These are phyloP conservation scores for Colletotrichum sp. DNA, from an alignment of 2,329 filamentous ascomycete genomes.

Conservation along the genomic window DNA sequence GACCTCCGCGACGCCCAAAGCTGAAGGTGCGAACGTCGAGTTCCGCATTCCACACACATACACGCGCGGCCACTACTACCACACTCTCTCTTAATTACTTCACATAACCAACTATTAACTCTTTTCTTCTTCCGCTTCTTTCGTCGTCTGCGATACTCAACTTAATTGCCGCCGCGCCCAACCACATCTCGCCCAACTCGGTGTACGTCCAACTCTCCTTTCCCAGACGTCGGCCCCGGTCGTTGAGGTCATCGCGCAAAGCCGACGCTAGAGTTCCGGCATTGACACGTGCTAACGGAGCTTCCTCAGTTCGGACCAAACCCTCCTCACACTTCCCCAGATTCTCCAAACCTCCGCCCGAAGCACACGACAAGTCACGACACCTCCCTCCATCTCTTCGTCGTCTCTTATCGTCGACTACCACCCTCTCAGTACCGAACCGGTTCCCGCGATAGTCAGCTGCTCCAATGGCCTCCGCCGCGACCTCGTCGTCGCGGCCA, in stretches of 20 bases:
- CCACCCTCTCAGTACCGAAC: neutral
- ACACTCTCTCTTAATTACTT: neutral
- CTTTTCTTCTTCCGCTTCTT: neutral
- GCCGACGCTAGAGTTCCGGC: neutral
- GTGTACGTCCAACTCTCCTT: neutral
- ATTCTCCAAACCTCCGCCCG: neutral
- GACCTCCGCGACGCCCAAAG: neutral
- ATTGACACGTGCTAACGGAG: constrained; percentile 17
- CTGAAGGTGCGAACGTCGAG: neutral
- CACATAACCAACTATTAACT: neutral
- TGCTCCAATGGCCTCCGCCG: constrained; percentile 11
- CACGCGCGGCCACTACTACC: neutral
- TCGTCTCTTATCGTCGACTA: neutral
- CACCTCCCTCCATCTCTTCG: neutral
- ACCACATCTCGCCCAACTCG: neutral
- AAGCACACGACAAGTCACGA: neutral
- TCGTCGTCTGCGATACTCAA: neutral
- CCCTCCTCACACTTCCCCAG: neutral
- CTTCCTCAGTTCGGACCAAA: constrained; percentile 3
- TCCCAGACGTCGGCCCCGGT: neutral
- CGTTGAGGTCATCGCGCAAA: neutral
- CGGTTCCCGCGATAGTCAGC: neutral
- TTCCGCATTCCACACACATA: neutral
- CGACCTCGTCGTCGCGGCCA: constrained; percentile 19
- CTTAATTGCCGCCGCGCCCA: neutral